Base-by-base conservation (phyloP, 2,329 filamentous ascomycete genomes). In the Aspergillus bombycis region DNA sequence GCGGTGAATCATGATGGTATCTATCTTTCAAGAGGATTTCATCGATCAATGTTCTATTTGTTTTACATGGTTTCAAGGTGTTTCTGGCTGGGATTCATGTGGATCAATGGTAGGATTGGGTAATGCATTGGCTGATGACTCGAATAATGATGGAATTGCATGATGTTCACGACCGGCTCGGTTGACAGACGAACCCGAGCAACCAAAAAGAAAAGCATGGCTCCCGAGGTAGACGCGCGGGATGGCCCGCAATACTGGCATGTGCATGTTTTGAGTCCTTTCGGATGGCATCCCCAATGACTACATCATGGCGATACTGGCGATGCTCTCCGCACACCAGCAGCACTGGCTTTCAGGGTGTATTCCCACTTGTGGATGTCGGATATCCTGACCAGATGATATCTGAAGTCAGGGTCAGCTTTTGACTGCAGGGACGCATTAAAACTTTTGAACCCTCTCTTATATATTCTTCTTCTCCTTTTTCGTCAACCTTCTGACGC, bases 1-100 rank as follows among this genome's bases (percentile, higher is more conserved):
- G 71, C 30, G 74, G 74, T 41, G 75, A 76, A 60, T 72, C 69
- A n/a, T 77, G 69, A 75, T 59, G 61, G 36, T 57, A 30, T 57
- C 32, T 52, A 60, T 59, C 21, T 55, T 62, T 57, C 60, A 32
- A 19, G 48, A 52, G 54, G 43, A 62, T 66, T 61, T 65, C 50
- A 66, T 67, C 69, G 67, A 68, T 66, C 65, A 59, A 57, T 61
- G 9, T 57, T 21, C 28, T 41, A 30, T 63, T 54, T 63, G 48
- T 52, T 52, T 52, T 52, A 52, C 48, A 32, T 32, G 48, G 28
- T 52, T 63, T 61, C 60, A 62, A 45, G 66, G 66, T 68, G 63
- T 69, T 67, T 57, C 19, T 59, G 57, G 60, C 50, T 61, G 61
- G 61, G 65, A 65, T 59, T 64, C 61, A 55, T 61, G 48, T 57